These are phyloP conservation scores for Solanum ahanhuiri DNA, from an alignment of 257 asterid genomes.

Conservation along the genomic window DNA sequence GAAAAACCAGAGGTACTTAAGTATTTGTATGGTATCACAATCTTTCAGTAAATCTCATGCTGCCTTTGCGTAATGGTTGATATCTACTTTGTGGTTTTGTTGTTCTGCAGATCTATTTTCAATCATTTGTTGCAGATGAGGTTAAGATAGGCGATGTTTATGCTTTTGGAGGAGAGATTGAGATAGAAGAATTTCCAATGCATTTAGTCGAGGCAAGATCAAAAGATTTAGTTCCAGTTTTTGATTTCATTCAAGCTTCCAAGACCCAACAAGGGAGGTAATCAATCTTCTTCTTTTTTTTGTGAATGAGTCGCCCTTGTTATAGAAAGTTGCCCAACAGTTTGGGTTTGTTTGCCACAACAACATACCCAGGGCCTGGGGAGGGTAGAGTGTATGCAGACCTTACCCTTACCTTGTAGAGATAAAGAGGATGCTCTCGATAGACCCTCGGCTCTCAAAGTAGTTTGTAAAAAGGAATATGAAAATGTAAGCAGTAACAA, in stretches of 20 bases:
- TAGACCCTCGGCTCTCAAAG: not conserved
- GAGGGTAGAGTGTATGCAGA: not conserved
- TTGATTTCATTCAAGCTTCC: slow-evolving; percentile 52
- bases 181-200: slow-evolving; percentile 55
- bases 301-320: not conserved
- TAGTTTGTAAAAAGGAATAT: not conserved
- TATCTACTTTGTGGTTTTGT: slow-evolving; percentile 7
- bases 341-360: not conserved
- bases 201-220: slow-evolving; percentile 59
- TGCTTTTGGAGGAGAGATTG: slow-evolving; percentile 55
- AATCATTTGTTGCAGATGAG: slow-evolving; percentile 38
- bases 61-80: not conserved
- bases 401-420: not conserved
- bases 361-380: not conserved
- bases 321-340: not conserved
- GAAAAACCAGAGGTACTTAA: slow-evolving; percentile 56
- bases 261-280: slow-evolving; percentile 57
- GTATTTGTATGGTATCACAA: not conserved
- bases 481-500: not conserved
- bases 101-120: slow-evolving; percentile 52
- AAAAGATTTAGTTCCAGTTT: slow-evolving; percentile 71
- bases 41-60: not conserved
- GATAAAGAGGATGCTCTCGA: not conserved
- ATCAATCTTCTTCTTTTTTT: not conserved
- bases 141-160: slow-evolving; percentile 17